Evolutionary conservation across 805 yeast genomes (phyloP), one percentile per base, ranked within the genome.

Genomic region (Kazachstania taianensis): DNA sequence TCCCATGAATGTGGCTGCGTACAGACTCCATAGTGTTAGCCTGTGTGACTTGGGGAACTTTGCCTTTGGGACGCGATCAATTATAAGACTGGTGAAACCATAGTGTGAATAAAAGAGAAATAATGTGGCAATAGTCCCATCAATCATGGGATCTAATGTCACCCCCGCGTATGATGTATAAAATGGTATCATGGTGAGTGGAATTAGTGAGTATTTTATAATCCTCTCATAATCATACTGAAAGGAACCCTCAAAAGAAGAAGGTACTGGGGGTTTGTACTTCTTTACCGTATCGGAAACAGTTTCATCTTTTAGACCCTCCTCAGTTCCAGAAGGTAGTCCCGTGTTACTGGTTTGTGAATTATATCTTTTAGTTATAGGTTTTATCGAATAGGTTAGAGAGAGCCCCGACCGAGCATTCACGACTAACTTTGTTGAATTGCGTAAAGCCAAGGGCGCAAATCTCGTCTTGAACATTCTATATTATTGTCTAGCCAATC

Each of bases 41-140:
- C 63, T 67, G 60, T 80, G 83, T 69, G 72, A 69, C 23, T 66
- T 44, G 12, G 87, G 86, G 50, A 71, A 82, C 24, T 76, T 82
- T 63, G 89, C 72, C 53, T 64, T 63, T 35, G 89, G 92, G 37
- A 82, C 77, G 61, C 81, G 80, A 59, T 82, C 92, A 38, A 72
- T 71, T 48, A 82, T 81, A 66, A 92, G 80, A 29, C 83, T 67
- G 51, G 75, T 77, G 66, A 81, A 75, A 3, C 92, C 94, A 33
- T 74, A 73, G 55, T 72, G 73, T 38, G 76, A 68, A 56, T 82
- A 92, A 51, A 70, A 67, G 44, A 81, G 59, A 32, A 80, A 52
- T 10, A 74, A 57, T 2, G 75, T 63, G 12, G 76, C 63, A 50
- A 81, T 57, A 2, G 73, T 44, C 3, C 81, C 63, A 57, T 81